Conservation (phyloP, 2,329 filamentous ascomycete genomes). For the Apiospora arundinis region DNA sequence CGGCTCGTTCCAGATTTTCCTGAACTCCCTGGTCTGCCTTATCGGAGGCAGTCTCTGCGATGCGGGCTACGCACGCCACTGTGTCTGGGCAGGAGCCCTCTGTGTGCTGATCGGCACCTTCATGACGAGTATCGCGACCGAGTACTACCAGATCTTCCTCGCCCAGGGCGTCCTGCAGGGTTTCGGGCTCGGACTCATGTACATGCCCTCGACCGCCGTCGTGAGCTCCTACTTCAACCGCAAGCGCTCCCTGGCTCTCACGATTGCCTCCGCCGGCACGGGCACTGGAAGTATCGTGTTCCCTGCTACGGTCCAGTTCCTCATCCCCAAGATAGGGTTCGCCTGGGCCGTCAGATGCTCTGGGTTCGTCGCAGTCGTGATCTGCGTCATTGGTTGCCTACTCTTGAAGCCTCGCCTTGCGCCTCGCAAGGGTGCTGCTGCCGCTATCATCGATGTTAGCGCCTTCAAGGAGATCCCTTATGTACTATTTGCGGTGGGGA, state of each 20-base stretch:
- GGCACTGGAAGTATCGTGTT: slow-evolving; percentile 69
- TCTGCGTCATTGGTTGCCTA: slow-evolving; percentile 47
- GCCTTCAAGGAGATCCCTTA: slow-evolving; percentile 59
- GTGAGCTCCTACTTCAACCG: slow-evolving; percentile 65
- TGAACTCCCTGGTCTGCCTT: slow-evolving; percentile 41
- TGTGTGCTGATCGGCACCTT: slow-evolving; percentile 48
- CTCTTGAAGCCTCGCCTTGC: slow-evolving; percentile 52
- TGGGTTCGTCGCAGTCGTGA: slow-evolving; percentile 63
- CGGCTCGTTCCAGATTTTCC: slow-evolving; percentile 47
- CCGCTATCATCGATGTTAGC: slow-evolving; percentile 51
- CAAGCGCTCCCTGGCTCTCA: slow-evolving; percentile 63
- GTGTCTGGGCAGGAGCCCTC: slow-evolving; percentile 39
- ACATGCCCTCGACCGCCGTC: slow-evolving; percentile 58
- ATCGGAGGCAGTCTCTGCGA: slow-evolving; percentile 41
- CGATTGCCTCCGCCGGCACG: slow-evolving; percentile 65
- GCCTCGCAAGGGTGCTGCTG: slow-evolving; percentile 43
- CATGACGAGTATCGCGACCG: slow-evolving; percentile 43
- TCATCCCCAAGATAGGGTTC: slow-evolving; percentile 68
- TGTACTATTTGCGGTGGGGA: slow-evolving; percentile 44
- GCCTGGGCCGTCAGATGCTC: slow-evolving; percentile 68
- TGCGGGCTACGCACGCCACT: slow-evolving; percentile 40
- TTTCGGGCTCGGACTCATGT: slow-evolving; percentile 55
- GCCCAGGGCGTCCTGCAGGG: slow-evolving; percentile 59
- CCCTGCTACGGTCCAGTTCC: slow-evolving; percentile 61
- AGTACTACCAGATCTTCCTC: slow-evolving; percentile 49